Base-by-base conservation (phyloP, 2,329 filamentous ascomycete species). In the Phoma herbarum region DNA sequence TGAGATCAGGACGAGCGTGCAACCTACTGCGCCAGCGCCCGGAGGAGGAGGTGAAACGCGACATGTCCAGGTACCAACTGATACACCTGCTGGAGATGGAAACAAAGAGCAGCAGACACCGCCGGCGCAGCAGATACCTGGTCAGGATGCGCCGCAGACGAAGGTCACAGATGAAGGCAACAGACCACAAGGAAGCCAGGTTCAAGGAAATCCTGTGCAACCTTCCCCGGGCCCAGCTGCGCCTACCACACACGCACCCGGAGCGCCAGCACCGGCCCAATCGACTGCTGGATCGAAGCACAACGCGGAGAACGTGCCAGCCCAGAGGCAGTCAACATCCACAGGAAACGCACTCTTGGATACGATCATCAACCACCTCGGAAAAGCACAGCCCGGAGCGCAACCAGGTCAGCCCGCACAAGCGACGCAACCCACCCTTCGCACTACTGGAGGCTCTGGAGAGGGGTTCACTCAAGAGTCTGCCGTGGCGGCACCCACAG, bases 291-390 rank as follows among this genome's bases (percentile, higher is more conserved):
- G 11, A 3, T 7, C 55, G 6, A 31, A 25, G 18, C n/a, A 28
- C n/a, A 49, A 31, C 8, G 41, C 26, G 9, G 41, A 10, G 8
- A 43, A 12, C 10, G 28, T 44, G 10, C 44, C 22, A 35, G 48
- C 23, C 28, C n/a, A 29, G 7, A 10, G 18, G 47, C 43, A 57
- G 33, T 39, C 44, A 18, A 14, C 46, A 3, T 60, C 62, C 7
- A 23, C 55, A 37, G 58, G 54, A 16, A 59, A 60, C 33, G 59
- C 52, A 28, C 60, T 72, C 8, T 42, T 72, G 10, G 22, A 56
- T 8, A 53, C 62, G 16, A 66, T 72, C 37, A 52, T 72, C 41
- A 64, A 61, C 10, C 50, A 46, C 12, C 57, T 71, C 16, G 63
- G 57, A 8, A 52, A 57, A n/a, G 31, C 60, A 16, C 48, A 37